Percentiles rank a stretch among this genome's conserved stretches.
These are phyloP conservation scores for Marasmius tenuissimus DNA, from an alignment of 1,284 basidiomycete species.

Conservation along the genomic window DNA sequence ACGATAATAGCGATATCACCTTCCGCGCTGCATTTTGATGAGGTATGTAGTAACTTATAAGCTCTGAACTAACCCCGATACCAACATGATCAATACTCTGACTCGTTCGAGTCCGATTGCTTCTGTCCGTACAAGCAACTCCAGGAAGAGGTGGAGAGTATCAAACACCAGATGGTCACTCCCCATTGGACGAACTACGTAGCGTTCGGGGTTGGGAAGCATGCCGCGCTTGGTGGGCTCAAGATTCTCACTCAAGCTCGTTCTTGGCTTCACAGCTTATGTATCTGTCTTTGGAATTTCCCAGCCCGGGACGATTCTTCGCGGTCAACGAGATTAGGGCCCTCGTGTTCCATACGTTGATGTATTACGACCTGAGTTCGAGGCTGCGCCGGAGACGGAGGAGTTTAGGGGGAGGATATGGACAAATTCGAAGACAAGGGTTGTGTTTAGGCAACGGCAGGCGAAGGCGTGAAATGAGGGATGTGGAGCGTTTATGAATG, in stretches of 20 bases:
- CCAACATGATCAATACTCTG: conserved; percentile 10
- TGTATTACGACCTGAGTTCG: conserved; percentile 5
- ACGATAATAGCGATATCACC: conserved; percentile 11
- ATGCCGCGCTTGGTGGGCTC: conserved; percentile 27
- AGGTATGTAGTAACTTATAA: background rate
- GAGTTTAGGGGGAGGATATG: conserved; percentile 1
- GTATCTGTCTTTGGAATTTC: background rate
- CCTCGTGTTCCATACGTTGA: conserved; percentile 5
- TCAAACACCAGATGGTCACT: conserved; percentile 22
- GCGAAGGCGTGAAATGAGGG: background rate
- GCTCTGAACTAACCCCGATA: background rate
- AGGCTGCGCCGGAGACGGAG: background rate
- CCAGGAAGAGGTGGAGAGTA: conserved; percentile 12
- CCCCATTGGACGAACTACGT: conserved; percentile 25
- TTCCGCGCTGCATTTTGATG: conserved; percentile 19
- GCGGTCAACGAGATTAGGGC: conserved; percentile 9
- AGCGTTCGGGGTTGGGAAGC: conserved; percentile 29
- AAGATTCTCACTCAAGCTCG: background rate
- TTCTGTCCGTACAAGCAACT: conserved; percentile 20
- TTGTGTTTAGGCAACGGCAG: background rate
- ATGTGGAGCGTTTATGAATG: no score
- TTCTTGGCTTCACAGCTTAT: background rate
- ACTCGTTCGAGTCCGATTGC: conserved; percentile 19
- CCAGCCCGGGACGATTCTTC: conserved; percentile 13
- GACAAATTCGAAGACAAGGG: background rate